A percentile compares a stretch with the other conserved stretches of the same genome.
phyloP scores from a whole-genome alignment of 805 yeast species.

The Hanseniaspora occidentalis region DNA sequence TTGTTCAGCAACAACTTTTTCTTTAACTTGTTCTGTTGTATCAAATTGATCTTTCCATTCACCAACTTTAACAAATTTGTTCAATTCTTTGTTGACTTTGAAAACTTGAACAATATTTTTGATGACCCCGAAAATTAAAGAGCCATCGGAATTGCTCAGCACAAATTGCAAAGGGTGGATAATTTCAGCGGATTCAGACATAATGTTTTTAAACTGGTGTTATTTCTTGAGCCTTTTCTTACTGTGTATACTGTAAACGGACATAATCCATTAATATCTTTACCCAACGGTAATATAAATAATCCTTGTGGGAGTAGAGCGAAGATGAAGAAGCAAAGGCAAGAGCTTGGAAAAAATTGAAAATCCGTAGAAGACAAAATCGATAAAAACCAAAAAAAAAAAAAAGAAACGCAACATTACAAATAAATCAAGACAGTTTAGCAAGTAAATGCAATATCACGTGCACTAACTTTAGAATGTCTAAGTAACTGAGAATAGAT shows the following conservation, averaged over 20 bases:
- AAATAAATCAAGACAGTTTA: no score
- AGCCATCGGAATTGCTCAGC: slow-evolving; percentile 31
- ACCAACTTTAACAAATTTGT: slow-evolving; percentile 28
- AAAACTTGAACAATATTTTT: slow-evolving; percentile 50
- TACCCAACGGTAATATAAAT: no score
- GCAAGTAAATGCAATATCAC: no score
- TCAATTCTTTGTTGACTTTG: slow-evolving; percentile 26
- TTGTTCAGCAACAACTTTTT: slow-evolving; percentile 33
- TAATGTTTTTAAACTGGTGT: neutral
- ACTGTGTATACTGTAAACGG: no score
- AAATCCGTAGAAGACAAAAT: neutral
- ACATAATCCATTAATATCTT: no score
- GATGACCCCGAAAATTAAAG: slow-evolving; percentile 40
- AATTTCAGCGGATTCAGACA: slow-evolving; percentile 22
- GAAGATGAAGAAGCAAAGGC: neutral
- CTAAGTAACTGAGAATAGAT: neutral
- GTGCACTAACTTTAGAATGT: neutral
- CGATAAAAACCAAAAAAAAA: neutral
- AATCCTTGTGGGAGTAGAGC: no score
- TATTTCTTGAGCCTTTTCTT: neutral
- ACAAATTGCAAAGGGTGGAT: slow-evolving; percentile 64
- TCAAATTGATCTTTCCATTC: slow-evolving; percentile 53
- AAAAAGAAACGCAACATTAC: no score
- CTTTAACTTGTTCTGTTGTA: slow-evolving; percentile 31
- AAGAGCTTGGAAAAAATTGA: neutral